Conservation (phyloP, 2,329 filamentous ascomycete species). For the Macrophomina pseudophaseolina region DNA sequence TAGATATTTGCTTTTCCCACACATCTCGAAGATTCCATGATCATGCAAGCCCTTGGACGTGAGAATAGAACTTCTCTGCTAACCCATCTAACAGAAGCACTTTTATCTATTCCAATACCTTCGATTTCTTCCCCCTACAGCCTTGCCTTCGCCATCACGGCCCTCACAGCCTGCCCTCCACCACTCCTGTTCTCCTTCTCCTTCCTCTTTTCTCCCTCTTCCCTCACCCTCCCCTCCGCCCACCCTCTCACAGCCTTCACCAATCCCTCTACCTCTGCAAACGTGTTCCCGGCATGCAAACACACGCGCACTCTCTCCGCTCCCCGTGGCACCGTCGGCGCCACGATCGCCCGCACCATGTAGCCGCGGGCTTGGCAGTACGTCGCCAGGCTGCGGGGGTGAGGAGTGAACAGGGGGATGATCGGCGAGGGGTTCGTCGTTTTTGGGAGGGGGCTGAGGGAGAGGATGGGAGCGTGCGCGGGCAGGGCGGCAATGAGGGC, state of each 20-base stretch:
- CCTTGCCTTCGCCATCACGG: slow-evolving; percentile 8
- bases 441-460: background rate
- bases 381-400: slow-evolving; percentile 37
- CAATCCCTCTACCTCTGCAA: slow-evolving; percentile 41
- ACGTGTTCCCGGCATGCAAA: slow-evolving; percentile 50
- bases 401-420: slow-evolving; percentile 38
- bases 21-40: too few species aligned
- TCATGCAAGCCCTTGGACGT: too few species aligned
- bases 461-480: background rate
- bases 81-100: too few species aligned
- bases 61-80: too few species aligned
- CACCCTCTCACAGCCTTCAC: slow-evolving; percentile 28
- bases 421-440: slow-evolving; percentile 32
- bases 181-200: background rate
- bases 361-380: slow-evolving; percentile 38
- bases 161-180: slow-evolving; percentile 6
- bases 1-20: background rate
- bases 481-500: background rate
- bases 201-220: background rate
- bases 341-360: slow-evolving; percentile 45
- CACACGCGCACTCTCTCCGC: slow-evolving; percentile 47
- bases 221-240: slow-evolving; percentile 3
- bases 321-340: slow-evolving; percentile 49
- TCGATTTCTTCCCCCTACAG: background rate
- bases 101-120: background rate